Evolutionary conservation across 192 early-diverging fungal species (phyloP), one percentile per base, ranked within the genome.

Genomic region (Phlyctochytrium planicorne): DNA sequence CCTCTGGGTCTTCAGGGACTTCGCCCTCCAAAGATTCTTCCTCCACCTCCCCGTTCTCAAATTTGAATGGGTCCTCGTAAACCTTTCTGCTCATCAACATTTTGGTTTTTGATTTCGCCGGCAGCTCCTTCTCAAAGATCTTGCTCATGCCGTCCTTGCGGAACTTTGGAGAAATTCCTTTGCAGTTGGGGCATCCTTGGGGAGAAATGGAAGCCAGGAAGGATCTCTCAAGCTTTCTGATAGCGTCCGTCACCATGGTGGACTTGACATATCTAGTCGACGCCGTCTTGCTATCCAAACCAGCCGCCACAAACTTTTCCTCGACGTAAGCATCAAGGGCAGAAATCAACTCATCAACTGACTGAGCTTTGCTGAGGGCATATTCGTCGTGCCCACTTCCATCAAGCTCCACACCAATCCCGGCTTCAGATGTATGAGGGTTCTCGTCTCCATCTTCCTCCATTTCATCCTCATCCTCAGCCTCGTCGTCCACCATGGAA

Each of bases 91-190:
- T 84, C 1, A 80, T 71, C 24, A 82, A 73, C 89, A 93, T 90
- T 2, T 40, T 36, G 0, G 70, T 65, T 67, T 81, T 80, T 63
- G 87, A 77, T 73, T 93, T 95, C 60, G 80, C 80, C 33, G 75
- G 66, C 69, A 94, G 76, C 52, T 84, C 79, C 65, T 87, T 85
- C 68, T 91, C 81, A 81, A 96, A 96, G 27, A 97, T 79, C 77
- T 96, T 96, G 62, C 86, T 78, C 65, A 84, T 78, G 3, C 91
- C 92, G 63, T 95, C 94, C 59, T 85, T 89, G 25, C 93, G 82
- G 64, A 94, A 80, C 62, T 89, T 86, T 62, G 91, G 89, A n/a
- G 81, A 64, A 25, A 72, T 64, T 3, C 80, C 84, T 10, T 70
- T 23, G 59, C 84, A 86, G 71, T 80, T 75, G 52, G 66, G 60